Base-by-base conservation (phyloP, 805 yeast genomes). In the Yamadazyma nakazawae region DNA sequence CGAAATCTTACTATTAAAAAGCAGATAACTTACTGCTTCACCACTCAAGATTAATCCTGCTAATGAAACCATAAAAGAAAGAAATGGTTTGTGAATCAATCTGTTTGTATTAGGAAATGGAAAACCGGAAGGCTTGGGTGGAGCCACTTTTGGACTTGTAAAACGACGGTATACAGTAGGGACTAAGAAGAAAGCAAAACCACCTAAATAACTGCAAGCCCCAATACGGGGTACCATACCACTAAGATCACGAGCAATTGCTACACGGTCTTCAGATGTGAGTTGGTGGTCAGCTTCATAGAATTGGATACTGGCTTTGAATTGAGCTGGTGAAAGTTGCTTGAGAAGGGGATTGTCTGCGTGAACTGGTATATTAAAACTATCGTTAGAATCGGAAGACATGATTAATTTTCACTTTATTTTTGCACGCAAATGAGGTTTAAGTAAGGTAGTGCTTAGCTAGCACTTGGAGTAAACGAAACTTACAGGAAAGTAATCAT, bases 241-340 rank as follows among this genome's bases (percentile, higher is more conserved):
- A 30, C 59, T 54, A 46, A 72, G 58, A 43, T 67, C 73, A 12
- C 57, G 45, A 2, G 70, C 59, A 34, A 72, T 49, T 14, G 57
- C 56, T 3, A 41, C 45, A 31, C 76, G 54, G 48, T 72, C 76
- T 5, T 60, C 52, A 1, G 50, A 45, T n/a, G 56, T 57, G 40
- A 72, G 58, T 26, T 55, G 47, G 30, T 61, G 66, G 53, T 72
- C 76, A 3, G 74, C 75, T 49, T 71, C 70, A 51, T 69, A 71
- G 49, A 72, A 72, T 17, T 58, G 48, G 34, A 70, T 64, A 45
- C 66, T 59, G n/a, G 71, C 69, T 26, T 68, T 54, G 53, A 70
- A 63, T 49, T 69, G 70, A n/a, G 57, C 52, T 2, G 68, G 67
- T 8, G 63, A 55, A 26, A 70, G 58, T 43, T 54, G 58, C 24